These are phyloP conservation scores for Globisporangium recalcitrans DNA, from an alignment of 352 stramenopile genomes.

Conservation along the genomic window DNA sequence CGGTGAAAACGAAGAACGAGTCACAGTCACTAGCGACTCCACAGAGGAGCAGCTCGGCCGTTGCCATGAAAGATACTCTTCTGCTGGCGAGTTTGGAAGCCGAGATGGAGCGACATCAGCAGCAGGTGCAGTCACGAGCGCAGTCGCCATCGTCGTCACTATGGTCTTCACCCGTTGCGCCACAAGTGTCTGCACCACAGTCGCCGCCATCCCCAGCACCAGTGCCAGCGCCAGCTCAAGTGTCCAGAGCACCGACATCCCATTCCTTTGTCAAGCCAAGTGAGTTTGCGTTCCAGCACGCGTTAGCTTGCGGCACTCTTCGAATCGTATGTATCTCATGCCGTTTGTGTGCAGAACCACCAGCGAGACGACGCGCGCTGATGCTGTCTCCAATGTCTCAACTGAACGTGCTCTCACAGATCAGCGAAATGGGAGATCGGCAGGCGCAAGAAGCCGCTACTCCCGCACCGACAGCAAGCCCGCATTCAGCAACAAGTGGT, in stretches of 20 bases:
- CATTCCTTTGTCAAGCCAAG: slow-evolving; percentile 1
- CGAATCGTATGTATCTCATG: too few species aligned
- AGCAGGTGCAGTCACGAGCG: not conserved
- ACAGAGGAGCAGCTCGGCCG: not conserved
- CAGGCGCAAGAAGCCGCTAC: slow-evolving; percentile 12
- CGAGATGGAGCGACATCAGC: not conserved
- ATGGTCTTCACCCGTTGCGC: not conserved
- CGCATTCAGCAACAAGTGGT: slow-evolving; percentile 10
- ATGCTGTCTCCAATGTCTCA: slow-evolving; percentile 63
- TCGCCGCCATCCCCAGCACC: not conserved
- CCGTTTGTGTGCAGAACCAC: not conserved
- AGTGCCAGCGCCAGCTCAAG: not conserved
- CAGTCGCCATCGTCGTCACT: not conserved
- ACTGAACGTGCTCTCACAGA: slow-evolving; percentile 68
- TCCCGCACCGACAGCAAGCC: not conserved
- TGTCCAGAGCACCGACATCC: not conserved
- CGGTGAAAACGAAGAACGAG: not conserved
- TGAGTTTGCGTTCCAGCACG: not conserved
- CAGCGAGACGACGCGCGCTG: slow-evolving; percentile 20
- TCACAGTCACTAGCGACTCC: not conserved
- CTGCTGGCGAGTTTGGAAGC: not conserved
- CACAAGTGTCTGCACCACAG: not conserved
- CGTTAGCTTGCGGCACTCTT: not conserved
- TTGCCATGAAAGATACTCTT: not conserved
- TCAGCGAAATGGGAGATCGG: slow-evolving; percentile 59